These are phyloP conservation scores for Boletus tylopilopsis DNA, from an alignment of 768 basidiomycete genomes.

Conservation along the genomic window DNA sequence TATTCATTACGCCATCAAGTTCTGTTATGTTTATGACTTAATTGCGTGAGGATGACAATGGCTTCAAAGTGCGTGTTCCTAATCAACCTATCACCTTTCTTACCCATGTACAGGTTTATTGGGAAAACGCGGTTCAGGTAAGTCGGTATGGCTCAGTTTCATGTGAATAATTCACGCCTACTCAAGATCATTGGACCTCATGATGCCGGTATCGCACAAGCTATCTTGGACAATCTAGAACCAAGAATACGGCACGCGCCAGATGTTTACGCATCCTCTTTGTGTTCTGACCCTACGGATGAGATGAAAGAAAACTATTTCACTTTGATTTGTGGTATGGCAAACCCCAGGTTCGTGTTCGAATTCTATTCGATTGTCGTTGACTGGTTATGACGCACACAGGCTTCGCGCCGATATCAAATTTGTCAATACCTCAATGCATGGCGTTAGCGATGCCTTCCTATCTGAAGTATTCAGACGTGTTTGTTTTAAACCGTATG, in stretches of 20 bases:
- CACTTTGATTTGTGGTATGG: slow-evolving; percentile 28
- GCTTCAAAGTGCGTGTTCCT: slow-evolving; percentile 61
- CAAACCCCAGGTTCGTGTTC: slow-evolving; percentile 15
- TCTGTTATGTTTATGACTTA: background rate
- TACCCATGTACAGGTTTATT: slow-evolving; percentile 60
- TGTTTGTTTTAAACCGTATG: slow-evolving; percentile 57
- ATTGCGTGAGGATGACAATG: slow-evolving; percentile 67
- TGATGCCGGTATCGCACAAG: slow-evolving; percentile 68
- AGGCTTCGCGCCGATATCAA: slow-evolving; percentile 33
- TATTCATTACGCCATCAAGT: slow-evolving; percentile 20
- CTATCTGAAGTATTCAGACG: slow-evolving; percentile 51
- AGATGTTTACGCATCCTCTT: slow-evolving; percentile 35
- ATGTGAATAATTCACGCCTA: background rate
- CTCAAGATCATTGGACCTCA: slow-evolving; percentile 79
- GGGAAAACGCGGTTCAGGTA: slow-evolving; percentile 87
- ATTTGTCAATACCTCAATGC: slow-evolving; percentile 89
- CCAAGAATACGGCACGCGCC: slow-evolving; percentile 44
- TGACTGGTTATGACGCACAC: background rate
- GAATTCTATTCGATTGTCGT: background rate
- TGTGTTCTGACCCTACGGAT: slow-evolving; percentile 54
- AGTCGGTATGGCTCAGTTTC: background rate
- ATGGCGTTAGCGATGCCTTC: slow-evolving; percentile 78
- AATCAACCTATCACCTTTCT: background rate
- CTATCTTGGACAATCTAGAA: slow-evolving; percentile 60
- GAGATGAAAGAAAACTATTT: slow-evolving; percentile 62